Evolutionary conservation across 306 rosid species (phyloP), one percentile per base, ranked within the genome.

Genomic region (Pachyrhizus erosus): DNA sequence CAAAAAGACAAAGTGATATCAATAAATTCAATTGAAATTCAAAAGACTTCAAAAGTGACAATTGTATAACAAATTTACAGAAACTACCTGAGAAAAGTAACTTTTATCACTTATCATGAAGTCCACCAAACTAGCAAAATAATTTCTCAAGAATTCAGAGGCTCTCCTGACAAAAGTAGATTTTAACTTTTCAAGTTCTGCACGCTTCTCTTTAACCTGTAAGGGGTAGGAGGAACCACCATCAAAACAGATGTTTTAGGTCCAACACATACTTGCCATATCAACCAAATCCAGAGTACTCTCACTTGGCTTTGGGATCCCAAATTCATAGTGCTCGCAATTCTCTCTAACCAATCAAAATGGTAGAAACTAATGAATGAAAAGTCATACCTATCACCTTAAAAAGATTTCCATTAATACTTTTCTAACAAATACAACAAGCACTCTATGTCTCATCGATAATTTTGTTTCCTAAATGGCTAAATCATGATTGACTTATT

Each of bases 41-140:
- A 9, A 48, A 42, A 82, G 46, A 71, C 62, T 49, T 73, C 18
- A 65, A 72, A 55, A 42, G 75, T 80, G 62, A 26, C 72, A 42
- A 73, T 74, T 81, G 68, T 48, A 79, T 52, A 9, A 60, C 21
- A 37, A 23, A 29, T 45, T 46, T 10, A 31, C 54, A 82, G 14
- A 73, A 80, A 77, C 45, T 91, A 96, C 99, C 98, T 93, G 99
- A 79, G 99, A 96, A 85, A 96, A 96, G 89, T 93, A 96, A 81
- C 97, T 96, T 87, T 91, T 93, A 86, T 96, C 99, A 40, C 98
- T 92, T 79, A 96, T 96, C 97, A 96, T 96, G 89, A 96, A 92
- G 88, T 96, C 99, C 88, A 92, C 99, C 92, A 96, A 85, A 86
- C 96, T 93, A 77, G 98, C 94, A 87, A 96, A 96, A 88, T 96